Conservation (phyloP, 1,284 basidiomycete genomes). For the Leccinum pachyderme region DNA sequence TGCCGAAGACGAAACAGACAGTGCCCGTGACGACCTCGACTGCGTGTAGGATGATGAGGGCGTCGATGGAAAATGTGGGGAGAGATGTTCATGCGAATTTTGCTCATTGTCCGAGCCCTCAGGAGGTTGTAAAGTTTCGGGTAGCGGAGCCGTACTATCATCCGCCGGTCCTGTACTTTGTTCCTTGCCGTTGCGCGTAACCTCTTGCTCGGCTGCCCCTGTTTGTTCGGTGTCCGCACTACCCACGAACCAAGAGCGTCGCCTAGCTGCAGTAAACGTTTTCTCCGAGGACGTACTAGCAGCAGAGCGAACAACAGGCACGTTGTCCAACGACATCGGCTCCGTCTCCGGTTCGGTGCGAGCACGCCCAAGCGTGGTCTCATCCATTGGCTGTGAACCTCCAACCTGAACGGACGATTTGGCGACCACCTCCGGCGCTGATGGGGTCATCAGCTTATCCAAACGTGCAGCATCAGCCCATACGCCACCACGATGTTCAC, state of each 20-base stretch:
- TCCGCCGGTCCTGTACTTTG: background rate
- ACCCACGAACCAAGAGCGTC: slow-evolving; percentile 41
- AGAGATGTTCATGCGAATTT: slow-evolving; percentile 18
- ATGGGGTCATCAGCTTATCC: slow-evolving; percentile 32
- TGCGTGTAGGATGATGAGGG: slow-evolving; percentile 17
- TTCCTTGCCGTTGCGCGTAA: slow-evolving; percentile 6
- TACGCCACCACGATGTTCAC: slow-evolving; percentile 81
- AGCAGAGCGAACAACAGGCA: slow-evolving; percentile 17
- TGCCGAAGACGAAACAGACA: slow-evolving; percentile 31
- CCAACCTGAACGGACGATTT: slow-evolving; percentile 1
- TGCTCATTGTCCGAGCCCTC: slow-evolving; percentile 21
- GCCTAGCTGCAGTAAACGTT: slow-evolving; percentile 22
- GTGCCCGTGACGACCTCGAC: slow-evolving; percentile 27
- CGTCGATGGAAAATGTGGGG: slow-evolving; percentile 23
- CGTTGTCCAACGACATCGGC: slow-evolving; percentile 10
- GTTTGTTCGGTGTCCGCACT: slow-evolving; percentile 29
- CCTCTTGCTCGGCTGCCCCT: slow-evolving; percentile 27
- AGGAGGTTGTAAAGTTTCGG: slow-evolving; percentile 22
- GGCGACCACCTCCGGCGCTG: slow-evolving; percentile 6
- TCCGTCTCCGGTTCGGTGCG: slow-evolving; percentile 34
- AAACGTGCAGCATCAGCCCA: slow-evolving; percentile 76
- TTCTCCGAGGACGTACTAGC: slow-evolving; percentile 14
- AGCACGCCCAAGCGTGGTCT: slow-evolving; percentile 26
- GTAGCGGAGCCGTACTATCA: slow-evolving; percentile 22
- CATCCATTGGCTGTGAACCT: slow-evolving; percentile 8